Percentiles rank a stretch among this genome's conserved stretches.
These are phyloP conservation scores for Coemansia sp. DNA, from an alignment of 192 early-diverging fungal species.

Conservation along the genomic window DNA sequence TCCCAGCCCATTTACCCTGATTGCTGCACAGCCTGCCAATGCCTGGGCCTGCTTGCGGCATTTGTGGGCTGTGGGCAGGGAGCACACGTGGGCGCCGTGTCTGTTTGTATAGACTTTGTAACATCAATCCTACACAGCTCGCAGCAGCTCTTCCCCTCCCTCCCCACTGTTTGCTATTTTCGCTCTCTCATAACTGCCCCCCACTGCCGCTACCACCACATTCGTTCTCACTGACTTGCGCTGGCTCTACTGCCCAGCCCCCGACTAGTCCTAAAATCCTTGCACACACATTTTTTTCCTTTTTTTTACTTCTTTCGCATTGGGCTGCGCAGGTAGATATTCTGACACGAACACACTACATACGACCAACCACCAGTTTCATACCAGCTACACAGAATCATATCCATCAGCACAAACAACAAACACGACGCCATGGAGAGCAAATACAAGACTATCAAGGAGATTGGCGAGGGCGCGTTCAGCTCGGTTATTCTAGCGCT, in stretches of 20 bases:
- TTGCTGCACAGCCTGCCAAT: neutral
- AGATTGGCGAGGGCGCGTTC: conserved; percentile 57
- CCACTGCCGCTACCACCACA: conserved; percentile 1
- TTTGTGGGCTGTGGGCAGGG: neutral
- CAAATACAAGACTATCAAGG: conserved; percentile 50
- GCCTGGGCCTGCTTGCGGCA: neutral
- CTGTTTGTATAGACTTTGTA: neutral
- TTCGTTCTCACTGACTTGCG: neutral
- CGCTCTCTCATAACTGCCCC: neutral
- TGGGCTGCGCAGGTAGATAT: neutral
- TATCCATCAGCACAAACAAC: conserved; percentile 7
- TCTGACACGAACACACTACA: neutral
- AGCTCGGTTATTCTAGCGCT: conserved; percentile 55
- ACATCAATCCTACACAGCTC: neutral
- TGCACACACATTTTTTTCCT: neutral
- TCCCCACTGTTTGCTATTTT: conserved; percentile 2
- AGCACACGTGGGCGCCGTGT: neutral
- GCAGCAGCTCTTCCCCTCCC: conserved; percentile 4
- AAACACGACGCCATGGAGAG: conserved; percentile 33
- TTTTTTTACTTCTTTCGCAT: neutral
- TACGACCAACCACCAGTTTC: neutral
- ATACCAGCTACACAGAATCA: neutral
- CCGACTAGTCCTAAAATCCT: neutral
- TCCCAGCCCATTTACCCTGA: neutral
- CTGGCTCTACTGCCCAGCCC: neutral